phyloP scores from a whole-genome alignment of 768 basidiomycete species.

The Cyathus striatus region DNA sequence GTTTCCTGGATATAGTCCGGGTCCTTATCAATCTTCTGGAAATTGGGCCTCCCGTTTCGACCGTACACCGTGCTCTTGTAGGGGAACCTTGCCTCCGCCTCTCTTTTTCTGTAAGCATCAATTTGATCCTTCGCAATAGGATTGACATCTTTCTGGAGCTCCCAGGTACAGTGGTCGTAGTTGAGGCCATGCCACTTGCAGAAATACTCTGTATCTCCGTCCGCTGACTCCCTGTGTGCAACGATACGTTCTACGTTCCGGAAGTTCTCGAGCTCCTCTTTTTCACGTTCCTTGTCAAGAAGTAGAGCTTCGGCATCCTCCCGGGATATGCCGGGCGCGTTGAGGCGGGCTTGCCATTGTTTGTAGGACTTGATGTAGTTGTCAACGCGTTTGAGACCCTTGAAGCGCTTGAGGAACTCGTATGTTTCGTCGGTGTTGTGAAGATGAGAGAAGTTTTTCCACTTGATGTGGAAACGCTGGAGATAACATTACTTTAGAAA shows the following conservation, averaged over 20 bases:
- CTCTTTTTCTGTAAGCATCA: constrained; percentile 71
- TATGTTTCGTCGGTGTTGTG: constrained; percentile 99
- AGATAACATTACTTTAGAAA: constrained; percentile 6
- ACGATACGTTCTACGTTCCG: constrained; percentile 91
- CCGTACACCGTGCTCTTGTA: constrained; percentile 74
- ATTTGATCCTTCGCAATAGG: constrained; percentile 75
- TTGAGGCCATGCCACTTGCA: constrained; percentile 95
- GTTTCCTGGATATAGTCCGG: constrained; percentile 78
- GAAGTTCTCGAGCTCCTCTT: constrained; percentile 87
- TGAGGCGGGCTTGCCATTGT: constrained; percentile 59
- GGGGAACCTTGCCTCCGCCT: constrained; percentile 77
- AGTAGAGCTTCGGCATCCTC: constrained; percentile 90
- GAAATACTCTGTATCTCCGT: constrained; percentile 75
- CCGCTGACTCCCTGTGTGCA: constrained; percentile 61
- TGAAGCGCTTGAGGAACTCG: constrained; percentile 92
- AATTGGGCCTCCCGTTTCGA: constrained; percentile 65
- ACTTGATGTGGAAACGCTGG: constrained; percentile 98
- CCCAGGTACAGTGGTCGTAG: constrained; percentile 97
- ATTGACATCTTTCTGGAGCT: constrained; percentile 74
- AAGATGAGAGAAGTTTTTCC: constrained; percentile 96
- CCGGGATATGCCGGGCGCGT: constrained; percentile 60
- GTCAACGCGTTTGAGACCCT: constrained; percentile 94
- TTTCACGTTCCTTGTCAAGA: constrained; percentile 86
- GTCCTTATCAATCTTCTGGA: constrained; percentile 81
- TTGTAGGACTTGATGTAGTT: constrained; percentile 97